phyloP scores from a whole-genome alignment of 257 asterid species.

The Cynanchum wilfordii region DNA sequence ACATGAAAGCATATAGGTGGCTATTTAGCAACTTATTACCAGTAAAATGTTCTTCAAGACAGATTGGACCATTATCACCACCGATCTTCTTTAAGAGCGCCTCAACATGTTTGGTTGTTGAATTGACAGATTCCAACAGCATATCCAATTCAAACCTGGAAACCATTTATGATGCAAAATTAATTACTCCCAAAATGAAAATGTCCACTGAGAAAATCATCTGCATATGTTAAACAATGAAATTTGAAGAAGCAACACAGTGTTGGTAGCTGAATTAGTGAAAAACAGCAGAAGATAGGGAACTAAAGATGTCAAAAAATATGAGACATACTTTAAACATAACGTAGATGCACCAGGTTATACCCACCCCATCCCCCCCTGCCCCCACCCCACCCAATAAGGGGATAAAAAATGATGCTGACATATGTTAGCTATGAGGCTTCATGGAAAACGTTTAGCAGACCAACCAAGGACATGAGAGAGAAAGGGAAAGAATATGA shows the following conservation, averaged over 20 bases:
- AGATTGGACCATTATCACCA: conserved; percentile 46
- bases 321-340: not conserved
- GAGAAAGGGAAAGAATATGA: not conserved
- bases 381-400: too few relatives aligned
- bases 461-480: conserved; percentile 6
- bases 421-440: not conserved
- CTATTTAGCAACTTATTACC: conserved; percentile 40
- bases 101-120: conserved; percentile 75
- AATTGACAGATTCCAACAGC: conserved; percentile 80
- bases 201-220: not conserved
- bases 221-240: not conserved
- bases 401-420: not conserved
- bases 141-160: conserved; percentile 97
- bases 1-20: conserved; percentile 15
- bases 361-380: too few relatives aligned
- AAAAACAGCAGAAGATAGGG: not conserved
- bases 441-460: not conserved
- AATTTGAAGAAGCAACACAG: conserved; percentile 1
- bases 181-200: not conserved
- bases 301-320: not conserved
- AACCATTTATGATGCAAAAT: conserved; percentile 5
- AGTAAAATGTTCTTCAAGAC: conserved; percentile 71
- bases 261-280: conserved; percentile 6
- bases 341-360: not conserved
- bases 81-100: conserved; percentile 63